Evolutionary conservation across 2,329 filamentous ascomycete species (phyloP), one percentile per base, ranked within the genome.

Genomic region (Dactylellina leptospora): DNA sequence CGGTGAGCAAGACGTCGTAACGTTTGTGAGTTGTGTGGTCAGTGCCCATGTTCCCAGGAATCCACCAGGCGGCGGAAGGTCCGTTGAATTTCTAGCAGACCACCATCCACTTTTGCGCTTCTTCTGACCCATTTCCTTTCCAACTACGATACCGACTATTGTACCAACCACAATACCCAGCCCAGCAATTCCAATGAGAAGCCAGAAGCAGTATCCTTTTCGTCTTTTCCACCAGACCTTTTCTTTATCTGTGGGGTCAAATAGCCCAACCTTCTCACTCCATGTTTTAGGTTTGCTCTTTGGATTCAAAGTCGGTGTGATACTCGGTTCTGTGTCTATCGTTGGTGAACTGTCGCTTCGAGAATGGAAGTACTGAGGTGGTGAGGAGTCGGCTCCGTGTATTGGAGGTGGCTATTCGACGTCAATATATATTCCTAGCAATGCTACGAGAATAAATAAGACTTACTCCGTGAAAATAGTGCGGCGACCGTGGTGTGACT

Each of bases 181-280:
- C 9, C 50, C 66, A 2, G 58, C 42, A 9, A 71, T 42, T 13
- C 66, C 58, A 25, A 71, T n/a, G 22, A 71, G 53, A 3, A 71
- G 58, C 66, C 58, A 63, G 27, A 71, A 71, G 28, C 58, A 63
- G 25, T 71, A 63, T 45, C 66, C 58, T 18, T 71, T 71, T 25
- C 66, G 42, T 20, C 66, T 30, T 42, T 45, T 63, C 58, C 58
- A 71, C 66, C 66, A 71, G 13, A 58, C 58, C n/a, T 71, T 71
- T 40, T 71, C 66, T 27, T 71, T 63, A 30, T 71, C 66, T 13
- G 58, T 71, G 8, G 66, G 66, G 20, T 71, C 66, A 11, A 71
- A 62, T 9, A 63, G 25, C 10, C 58, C 58, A 16, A 71, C 58
- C 30, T 71, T 71, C 44, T 71, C 66, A 22, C 66, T 54, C 66